phyloP scores from a whole-genome alignment of 495 filamentous ascomycete genomes.

The Neurospora africana region DNA sequence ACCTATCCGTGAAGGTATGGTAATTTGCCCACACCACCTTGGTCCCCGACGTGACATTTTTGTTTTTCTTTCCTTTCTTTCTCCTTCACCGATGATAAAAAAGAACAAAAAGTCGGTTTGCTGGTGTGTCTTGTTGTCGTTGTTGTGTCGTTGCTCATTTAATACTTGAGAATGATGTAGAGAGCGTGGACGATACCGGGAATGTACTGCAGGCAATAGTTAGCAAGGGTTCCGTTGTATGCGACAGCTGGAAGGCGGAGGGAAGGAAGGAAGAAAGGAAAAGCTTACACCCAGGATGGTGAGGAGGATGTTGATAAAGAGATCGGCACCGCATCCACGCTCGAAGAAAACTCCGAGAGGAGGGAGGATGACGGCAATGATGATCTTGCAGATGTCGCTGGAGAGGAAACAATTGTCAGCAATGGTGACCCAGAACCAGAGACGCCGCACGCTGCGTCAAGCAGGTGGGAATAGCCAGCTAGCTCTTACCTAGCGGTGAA shows the following conservation, averaged over 20 bases:
- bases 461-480: not conserved
- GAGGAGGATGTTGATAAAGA: constrained; percentile 86
- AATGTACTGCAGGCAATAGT: constrained; percentile 21
- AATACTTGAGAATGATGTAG: constrained; percentile 43
- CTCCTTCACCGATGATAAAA: not conserved
- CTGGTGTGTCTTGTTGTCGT: not conserved
- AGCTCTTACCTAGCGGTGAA: constrained; percentile 51
- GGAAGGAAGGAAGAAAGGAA: not conserved
- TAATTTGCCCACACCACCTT: not conserved
- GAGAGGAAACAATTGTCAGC: not conserved
- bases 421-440: not conserved
- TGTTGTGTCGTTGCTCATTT: constrained; percentile 3
- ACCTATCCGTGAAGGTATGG: not conserved
- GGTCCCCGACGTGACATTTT: not conserved
- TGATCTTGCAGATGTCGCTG: constrained; percentile 88
- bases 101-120: not conserved
- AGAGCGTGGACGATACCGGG: constrained; percentile 59
- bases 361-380: constrained; percentile 77
- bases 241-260: not conserved
- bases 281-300: constrained; percentile 67
- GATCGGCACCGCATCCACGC: constrained; percentile 74
- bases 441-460: not conserved
- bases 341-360: constrained; percentile 86
- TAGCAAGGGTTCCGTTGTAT: not conserved
- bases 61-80: not conserved